A percentile compares a stretch with the other conserved stretches of the same genome.
Evolutionary conservation across 352 stramenopile genomes (phyloP).

Genomic region (Pythium oligandrum): DNA sequence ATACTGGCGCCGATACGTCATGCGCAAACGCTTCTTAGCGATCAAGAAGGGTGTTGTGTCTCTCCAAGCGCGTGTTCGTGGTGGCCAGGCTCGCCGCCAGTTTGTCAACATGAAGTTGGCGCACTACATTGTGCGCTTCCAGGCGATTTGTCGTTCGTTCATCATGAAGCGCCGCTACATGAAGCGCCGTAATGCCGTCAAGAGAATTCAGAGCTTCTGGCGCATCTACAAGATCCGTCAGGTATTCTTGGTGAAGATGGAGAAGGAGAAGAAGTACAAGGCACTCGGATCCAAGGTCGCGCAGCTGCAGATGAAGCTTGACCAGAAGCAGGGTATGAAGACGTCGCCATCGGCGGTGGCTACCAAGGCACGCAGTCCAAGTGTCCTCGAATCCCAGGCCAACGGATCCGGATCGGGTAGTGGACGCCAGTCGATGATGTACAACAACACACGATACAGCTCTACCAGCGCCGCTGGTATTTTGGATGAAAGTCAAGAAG

Average conservation of each 20-base stretch:
- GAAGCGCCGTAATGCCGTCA: constrained; percentile 38
- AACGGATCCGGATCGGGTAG: constrained; percentile 11
- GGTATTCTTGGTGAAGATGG: constrained; percentile 76
- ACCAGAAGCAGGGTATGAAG: constrained; percentile 23
- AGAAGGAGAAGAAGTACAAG: constrained; percentile 48
- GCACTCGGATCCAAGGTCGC: constrained; percentile 37
- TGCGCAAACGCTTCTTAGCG: constrained; percentile 47
- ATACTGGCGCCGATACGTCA: constrained; percentile 68
- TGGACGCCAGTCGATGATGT: constrained; percentile 33
- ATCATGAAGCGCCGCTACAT: constrained; percentile 47
- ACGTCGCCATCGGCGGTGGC: constrained; percentile 11
- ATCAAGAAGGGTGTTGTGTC: constrained; percentile 44
- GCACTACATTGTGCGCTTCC: constrained; percentile 69
- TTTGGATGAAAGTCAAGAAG: constrained; percentile 80
- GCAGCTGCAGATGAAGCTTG: constrained; percentile 29
- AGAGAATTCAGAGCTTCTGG: constrained; percentile 70
- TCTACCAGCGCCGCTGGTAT: constrained; percentile 56
- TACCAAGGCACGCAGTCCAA: constrained; percentile 8
- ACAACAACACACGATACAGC: constrained; percentile 43
- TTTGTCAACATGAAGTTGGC: constrained; percentile 74
- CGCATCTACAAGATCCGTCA: constrained; percentile 69
- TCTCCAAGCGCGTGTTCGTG: constrained; percentile 61
- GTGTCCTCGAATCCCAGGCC: constrained; percentile 2
- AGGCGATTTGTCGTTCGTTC: constrained; percentile 63
- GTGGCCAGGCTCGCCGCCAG: constrained; percentile 49